phyloP scores from a whole-genome alignment of 2,329 filamentous ascomycete genomes.

The Cordyceps militaris region DNA sequence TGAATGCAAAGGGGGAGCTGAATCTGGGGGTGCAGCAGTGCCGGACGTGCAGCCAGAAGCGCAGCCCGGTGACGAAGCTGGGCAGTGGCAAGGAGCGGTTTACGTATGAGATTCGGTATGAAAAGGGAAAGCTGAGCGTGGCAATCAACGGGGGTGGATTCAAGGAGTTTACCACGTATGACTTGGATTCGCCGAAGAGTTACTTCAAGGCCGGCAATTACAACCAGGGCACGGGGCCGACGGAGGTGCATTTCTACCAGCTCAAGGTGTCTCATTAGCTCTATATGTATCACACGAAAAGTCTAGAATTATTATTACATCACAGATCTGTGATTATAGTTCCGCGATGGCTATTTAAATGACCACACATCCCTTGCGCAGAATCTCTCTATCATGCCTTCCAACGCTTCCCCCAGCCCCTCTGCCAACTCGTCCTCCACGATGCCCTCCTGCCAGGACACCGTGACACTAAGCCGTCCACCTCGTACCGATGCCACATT shows the following conservation, averaged over 20 bases:
- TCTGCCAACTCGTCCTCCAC: conserved; percentile 33
- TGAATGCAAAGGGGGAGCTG: conserved; percentile 26
- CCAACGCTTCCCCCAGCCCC: conserved; percentile 31
- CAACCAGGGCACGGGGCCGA: conserved; percentile 25
- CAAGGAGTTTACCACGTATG: conserved; percentile 22
- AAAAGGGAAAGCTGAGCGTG: conserved; percentile 26
- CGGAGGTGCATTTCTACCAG: conserved; percentile 20
- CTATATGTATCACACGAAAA: too few relatives aligned
- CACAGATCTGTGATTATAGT: too few relatives aligned
- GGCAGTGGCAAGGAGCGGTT: conserved; percentile 22
- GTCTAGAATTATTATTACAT: too few relatives aligned
- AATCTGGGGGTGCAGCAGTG: conserved; percentile 33
- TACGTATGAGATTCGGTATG: conserved; percentile 32
- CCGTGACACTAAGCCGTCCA: conserved; percentile 32
- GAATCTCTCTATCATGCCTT: conserved; percentile 21
- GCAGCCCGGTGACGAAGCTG: conserved; percentile 6
- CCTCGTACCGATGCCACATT: conserved; percentile 40
- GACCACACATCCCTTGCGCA: conserved; percentile 18
- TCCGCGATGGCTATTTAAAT: background rate
- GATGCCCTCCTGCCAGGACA: conserved; percentile 43
- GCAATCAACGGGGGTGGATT: conserved; percentile 22
- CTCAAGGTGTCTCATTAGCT: conserved; percentile 17
- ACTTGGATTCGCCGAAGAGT: conserved; percentile 24
- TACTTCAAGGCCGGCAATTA: conserved; percentile 35
- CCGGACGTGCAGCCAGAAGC: conserved; percentile 22